phyloP scores from a whole-genome alignment of 768 basidiomycete species.

The Kwoniella europaea region DNA sequence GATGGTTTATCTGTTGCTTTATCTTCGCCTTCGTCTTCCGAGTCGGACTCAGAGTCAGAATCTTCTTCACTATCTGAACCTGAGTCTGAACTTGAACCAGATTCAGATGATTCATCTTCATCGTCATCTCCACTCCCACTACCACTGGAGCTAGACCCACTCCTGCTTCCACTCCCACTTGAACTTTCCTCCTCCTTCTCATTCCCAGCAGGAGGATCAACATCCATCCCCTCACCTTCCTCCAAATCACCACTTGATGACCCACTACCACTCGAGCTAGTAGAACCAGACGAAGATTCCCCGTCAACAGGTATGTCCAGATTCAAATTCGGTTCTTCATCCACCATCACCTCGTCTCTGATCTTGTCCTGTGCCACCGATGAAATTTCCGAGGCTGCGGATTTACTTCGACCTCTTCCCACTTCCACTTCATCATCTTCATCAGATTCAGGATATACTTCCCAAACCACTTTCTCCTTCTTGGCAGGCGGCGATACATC shows the following conservation, averaged over 20 bases:
- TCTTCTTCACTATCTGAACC: conserved; percentile 19
- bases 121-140: conserved; percentile 16
- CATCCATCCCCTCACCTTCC: conserved; percentile 20
- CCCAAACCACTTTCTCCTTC: conserved; percentile 18
- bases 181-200: conserved; percentile 19
- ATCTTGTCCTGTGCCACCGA: background rate
- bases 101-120: conserved; percentile 19
- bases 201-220: conserved; percentile 23
- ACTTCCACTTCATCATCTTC: conserved; percentile 23
- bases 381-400: background rate
- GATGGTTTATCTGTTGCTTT: conserved; percentile 10
- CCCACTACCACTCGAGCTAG: conserved; percentile 3
- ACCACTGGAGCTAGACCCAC: conserved; percentile 17
- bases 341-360: background rate
- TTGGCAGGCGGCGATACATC: conserved; percentile 5
- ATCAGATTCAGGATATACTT: conserved; percentile 20
- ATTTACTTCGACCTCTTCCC: conserved; percentile 10
- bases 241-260: conserved; percentile 20
- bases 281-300: background rate
- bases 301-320: conserved; percentile 1
- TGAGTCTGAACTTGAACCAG: conserved; percentile 11
- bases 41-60: background rate
- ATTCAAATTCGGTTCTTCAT: background rate
- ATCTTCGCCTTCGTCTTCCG: conserved; percentile 11
- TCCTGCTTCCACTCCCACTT: conserved; percentile 1